phyloP scores from a whole-genome alignment of 495 filamentous ascomycete genomes.

The Sporormia fimetaria region DNA sequence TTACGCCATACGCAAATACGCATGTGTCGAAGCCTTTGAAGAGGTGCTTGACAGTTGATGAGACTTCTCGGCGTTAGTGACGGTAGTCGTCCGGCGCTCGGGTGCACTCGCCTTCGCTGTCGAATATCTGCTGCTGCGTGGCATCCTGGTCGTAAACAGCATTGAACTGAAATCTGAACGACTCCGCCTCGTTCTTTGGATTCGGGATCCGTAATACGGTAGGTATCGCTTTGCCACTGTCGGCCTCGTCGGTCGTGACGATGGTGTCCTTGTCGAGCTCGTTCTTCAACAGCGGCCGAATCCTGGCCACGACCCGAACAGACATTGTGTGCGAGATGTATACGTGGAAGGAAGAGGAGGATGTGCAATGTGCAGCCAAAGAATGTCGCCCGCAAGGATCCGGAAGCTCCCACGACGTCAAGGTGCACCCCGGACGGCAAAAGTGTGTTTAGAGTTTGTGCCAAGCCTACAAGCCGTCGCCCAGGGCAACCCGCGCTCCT shows the following conservation, averaged over 20 bases:
- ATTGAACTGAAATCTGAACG: slow-evolving; percentile 92
- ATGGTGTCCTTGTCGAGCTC: slow-evolving; percentile 80
- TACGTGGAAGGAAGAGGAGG: not conserved
- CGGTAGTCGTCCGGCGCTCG: not conserved
- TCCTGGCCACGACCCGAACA: slow-evolving; percentile 78
- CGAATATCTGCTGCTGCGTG: slow-evolving; percentile 76
- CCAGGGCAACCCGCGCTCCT: too few relatives aligned
- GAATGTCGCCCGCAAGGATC: too few relatives aligned
- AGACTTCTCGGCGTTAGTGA: slow-evolving; percentile 37
- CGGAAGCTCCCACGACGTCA: too few relatives aligned
- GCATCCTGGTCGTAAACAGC: slow-evolving; percentile 72
- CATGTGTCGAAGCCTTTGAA: slow-evolving; percentile 92
- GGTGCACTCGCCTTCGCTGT: slow-evolving; percentile 57
- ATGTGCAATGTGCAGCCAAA: too few relatives aligned
- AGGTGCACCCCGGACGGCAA: too few relatives aligned
- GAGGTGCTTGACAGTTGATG: slow-evolving; percentile 73
- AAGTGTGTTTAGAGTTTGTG: too few relatives aligned
- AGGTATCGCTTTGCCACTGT: slow-evolving; percentile 36
- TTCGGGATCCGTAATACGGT: slow-evolving; percentile 84
- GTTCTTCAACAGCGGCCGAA: slow-evolving; percentile 73
- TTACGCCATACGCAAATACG: slow-evolving; percentile 91
- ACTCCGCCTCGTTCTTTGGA: slow-evolving; percentile 81
- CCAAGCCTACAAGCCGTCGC: too few relatives aligned
- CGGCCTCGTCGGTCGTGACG: slow-evolving; percentile 43
- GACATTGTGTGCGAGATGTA: slow-evolving; percentile 47